These are phyloP conservation scores for Chaetomium strumarium DNA, from an alignment of 2,329 filamentous ascomycete genomes.

Conservation along the genomic window DNA sequence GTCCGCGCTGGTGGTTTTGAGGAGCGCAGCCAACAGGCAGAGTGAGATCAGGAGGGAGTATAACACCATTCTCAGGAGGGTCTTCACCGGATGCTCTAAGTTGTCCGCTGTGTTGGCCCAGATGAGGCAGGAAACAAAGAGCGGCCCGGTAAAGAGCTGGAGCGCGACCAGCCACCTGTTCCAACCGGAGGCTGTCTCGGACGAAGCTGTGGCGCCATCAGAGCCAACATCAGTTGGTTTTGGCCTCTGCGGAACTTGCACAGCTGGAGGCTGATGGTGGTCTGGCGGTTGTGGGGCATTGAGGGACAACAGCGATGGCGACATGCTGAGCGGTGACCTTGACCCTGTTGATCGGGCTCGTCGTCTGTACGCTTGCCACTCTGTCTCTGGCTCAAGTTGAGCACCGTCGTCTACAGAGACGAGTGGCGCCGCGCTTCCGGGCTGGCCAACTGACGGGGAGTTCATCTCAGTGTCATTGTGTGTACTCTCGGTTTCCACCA, in stretches of 20 bases:
- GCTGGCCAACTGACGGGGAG: conserved; percentile 22
- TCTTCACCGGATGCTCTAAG: conserved; percentile 43
- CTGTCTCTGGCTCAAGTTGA: conserved; percentile 40
- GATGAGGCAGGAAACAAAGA: conserved; percentile 72
- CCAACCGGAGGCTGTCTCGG: conserved; percentile 52
- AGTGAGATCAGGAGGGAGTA: conserved; percentile 65
- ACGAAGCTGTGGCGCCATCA: conserved; percentile 12
- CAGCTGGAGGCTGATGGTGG: not conserved
- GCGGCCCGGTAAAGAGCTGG: conserved; percentile 80
- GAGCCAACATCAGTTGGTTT: conserved; percentile 9
- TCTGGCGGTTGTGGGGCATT: conserved; percentile 14
- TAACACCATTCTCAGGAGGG: conserved; percentile 52
- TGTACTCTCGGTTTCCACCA: conserved; percentile 67
- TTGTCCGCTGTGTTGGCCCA: conserved; percentile 64
- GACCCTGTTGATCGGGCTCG: conserved; percentile 35
- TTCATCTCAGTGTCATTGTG: conserved; percentile 45
- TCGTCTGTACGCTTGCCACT: conserved; percentile 55
- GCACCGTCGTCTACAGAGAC: conserved; percentile 32
- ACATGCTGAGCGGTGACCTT: conserved; percentile 27
- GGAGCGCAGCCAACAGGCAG: conserved; percentile 57
- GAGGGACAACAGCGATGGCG: conserved; percentile 29
- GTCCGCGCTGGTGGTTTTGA: conserved; percentile 62
- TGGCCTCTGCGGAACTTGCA: not conserved
- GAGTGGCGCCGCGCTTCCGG: conserved; percentile 31
- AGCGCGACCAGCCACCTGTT: conserved; percentile 84